Base-by-base conservation (phyloP, 495 filamentous ascomycete species). In the Penicillium pulvis region DNA sequence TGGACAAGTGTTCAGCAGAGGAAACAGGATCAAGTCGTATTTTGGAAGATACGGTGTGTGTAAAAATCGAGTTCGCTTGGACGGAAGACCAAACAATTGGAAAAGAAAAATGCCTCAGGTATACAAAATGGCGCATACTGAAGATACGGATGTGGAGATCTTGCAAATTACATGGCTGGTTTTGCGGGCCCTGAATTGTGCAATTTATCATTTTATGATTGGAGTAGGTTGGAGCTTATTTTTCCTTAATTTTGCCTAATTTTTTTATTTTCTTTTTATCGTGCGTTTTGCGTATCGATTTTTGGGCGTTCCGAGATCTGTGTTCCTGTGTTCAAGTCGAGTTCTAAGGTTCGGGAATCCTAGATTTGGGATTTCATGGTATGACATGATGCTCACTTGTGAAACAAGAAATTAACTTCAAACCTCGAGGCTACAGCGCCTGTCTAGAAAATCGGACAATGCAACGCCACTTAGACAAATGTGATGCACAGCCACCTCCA, bases 81-180 rank as follows among this genome's bases (percentile, higher is more conserved):
- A 11, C 20, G 11, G 20, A 26, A 20, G n/a, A 41, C 28, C 16
- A 39, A 62, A 65, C 56, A 47, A 68, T 60, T 62, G 62, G 62
- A 58, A 60, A 58, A 43, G 54, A 58, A 68, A 68, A 68, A 65
- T 65, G 65, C 65, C 65, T 68, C 65, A 65, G 65, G 62, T 58
- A 31, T 63, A 59, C 51, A 62, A 68, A 68, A 68, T 68, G 54
- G 57, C 65, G 57, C 65, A 68, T 66, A 65, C 30, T 62, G 28
- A 20, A 53, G 46, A n/a, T 36, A 3, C 33, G 39, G 28, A 11
- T 17, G 59, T 62, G 53, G 60, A 33, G 51, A 57, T 33, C 53
- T 19, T 33, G 49, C 51, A 55, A 58, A 49, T 59, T 42, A 44
- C 49, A 53, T 51, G 28, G 55, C 24, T n/a, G 7, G 16, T 49